A percentile compares a stretch with the other conserved stretches of the same genome.
These are phyloP conservation scores for Coemansia sp. DNA, from an alignment of 192 early-diverging fungal genomes.

Conservation along the genomic window DNA sequence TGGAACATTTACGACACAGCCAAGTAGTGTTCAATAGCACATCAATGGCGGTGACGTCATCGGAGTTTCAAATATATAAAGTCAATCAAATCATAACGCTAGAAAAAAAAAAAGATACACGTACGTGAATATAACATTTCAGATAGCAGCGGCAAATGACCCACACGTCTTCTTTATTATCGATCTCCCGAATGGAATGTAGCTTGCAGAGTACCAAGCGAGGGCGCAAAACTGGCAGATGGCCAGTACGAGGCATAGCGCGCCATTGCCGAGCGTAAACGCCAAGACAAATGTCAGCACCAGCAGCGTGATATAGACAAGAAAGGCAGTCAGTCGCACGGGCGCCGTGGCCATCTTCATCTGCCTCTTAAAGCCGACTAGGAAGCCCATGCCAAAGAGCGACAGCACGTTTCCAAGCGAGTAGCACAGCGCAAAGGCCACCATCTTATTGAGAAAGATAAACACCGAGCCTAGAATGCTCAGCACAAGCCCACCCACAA, in stretches of 20 bases:
- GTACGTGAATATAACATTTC: conserved; percentile 1
- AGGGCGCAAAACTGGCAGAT: conserved; percentile 90
- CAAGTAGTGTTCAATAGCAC: not conserved
- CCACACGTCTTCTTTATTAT: conserved; percentile 65
- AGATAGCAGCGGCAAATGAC: conserved; percentile 49
- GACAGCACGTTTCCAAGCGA: conserved; percentile 90
- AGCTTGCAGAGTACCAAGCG: conserved; percentile 85
- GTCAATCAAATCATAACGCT: not conserved
- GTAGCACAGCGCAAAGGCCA: conserved; percentile 89
- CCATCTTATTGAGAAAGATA: conserved; percentile 62
- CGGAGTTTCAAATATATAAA: not conserved
- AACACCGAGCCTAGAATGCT: conserved; percentile 70
- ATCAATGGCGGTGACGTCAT: not conserved
- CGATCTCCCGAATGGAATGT: conserved; percentile 90
- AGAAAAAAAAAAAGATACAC: conserved; percentile 1
- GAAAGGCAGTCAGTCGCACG: conserved; percentile 74
- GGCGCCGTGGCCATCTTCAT: conserved; percentile 83
- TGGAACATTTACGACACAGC: conserved; percentile 74
- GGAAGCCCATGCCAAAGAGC: conserved; percentile 84
- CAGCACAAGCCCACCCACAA: conserved; percentile 80
- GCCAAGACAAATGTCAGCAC: conserved; percentile 76
- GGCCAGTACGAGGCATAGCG: conserved; percentile 80
- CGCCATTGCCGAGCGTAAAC: conserved; percentile 64
- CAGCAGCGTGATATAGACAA: conserved; percentile 72
- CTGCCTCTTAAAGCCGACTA: conserved; percentile 86